Conservation (phyloP, 352 stramenopile species). For the Pythium aquatile region DNA sequence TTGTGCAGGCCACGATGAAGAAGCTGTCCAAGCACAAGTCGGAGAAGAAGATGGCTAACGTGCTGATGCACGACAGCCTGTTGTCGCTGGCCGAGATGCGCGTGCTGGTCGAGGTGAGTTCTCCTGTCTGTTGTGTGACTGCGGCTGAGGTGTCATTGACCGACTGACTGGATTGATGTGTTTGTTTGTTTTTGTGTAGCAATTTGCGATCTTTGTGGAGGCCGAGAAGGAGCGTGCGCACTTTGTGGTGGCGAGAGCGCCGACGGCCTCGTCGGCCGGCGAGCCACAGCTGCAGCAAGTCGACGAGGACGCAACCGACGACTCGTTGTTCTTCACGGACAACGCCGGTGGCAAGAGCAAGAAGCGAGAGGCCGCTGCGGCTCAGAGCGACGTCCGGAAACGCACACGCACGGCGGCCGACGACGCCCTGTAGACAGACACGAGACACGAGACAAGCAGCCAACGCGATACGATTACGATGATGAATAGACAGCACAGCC, state of each 20-base stretch:
- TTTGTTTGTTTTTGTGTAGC: constrained; percentile 31
- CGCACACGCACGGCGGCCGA: background rate
- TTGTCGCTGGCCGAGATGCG: constrained; percentile 41
- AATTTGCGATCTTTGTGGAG: constrained; percentile 42
- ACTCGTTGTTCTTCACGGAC: constrained; percentile 48
- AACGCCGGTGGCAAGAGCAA: constrained; percentile 40
- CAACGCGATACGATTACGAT: background rate
- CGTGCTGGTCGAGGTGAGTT: constrained; percentile 44
- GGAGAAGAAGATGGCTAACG: constrained; percentile 38
- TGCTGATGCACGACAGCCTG: constrained; percentile 45
- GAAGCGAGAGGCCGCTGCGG: background rate
- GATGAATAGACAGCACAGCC: background rate
- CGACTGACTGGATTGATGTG: constrained; percentile 1
- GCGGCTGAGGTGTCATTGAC: background rate
- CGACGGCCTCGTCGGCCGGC: background rate
- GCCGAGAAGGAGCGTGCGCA: constrained; percentile 26
- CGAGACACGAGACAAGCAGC: no score
- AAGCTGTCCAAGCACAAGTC: constrained; percentile 33
- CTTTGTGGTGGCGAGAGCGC: constrained; percentile 22
- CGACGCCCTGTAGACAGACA: background rate
- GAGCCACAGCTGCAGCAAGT: constrained; percentile 15
- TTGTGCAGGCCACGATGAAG: constrained; percentile 30
- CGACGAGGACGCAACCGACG: constrained; percentile 9
- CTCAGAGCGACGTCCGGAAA: background rate
- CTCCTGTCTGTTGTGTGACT: background rate